Evolutionary conservation across 208 protist genomes (phyloP).

Genomic region (Leishmania major): DNA sequence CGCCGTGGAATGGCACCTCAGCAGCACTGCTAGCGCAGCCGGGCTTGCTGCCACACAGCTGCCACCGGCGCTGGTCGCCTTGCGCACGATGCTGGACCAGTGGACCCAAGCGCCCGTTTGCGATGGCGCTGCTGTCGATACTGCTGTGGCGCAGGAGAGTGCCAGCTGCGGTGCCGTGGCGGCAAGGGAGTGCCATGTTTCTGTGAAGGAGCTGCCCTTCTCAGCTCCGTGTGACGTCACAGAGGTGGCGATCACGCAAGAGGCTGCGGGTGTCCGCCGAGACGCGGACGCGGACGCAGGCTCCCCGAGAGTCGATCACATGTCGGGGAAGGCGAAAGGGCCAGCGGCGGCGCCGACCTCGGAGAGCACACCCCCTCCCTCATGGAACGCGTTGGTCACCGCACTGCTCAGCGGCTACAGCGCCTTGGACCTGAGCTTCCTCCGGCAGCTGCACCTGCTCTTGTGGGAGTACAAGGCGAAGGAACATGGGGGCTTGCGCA

Average conservation of each 20-base stretch:
- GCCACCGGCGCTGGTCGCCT: conserved; percentile 7
- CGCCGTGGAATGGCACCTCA: not conserved
- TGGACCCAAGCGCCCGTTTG: not conserved
- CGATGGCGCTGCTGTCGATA: not conserved
- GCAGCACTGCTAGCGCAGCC: not conserved
- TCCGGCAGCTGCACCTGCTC: conserved; percentile 17
- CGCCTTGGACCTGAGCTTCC: conserved; percentile 12
- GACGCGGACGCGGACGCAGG: not conserved
- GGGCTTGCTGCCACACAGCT: not conserved
- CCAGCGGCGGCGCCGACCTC: not conserved
- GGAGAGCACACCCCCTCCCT: not conserved
- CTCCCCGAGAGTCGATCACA: not conserved
- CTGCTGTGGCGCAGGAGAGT: not conserved
- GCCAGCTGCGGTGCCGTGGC: not conserved
- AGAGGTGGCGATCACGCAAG: not conserved
- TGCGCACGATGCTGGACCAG: conserved; percentile 8
- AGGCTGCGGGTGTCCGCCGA: not conserved
- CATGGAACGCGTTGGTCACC: conserved; percentile 20
- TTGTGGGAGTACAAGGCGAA: conserved; percentile 19
- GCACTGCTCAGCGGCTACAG: conserved; percentile 10
- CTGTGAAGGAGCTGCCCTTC: not conserved
- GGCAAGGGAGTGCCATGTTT: not conserved
- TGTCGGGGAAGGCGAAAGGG: not conserved
- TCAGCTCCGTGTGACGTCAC: not conserved
- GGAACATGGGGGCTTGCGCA: not conserved